Percentiles rank a stretch among this genome's conserved stretches.
phyloP scores from a whole-genome alignment of 495 filamentous ascomycete genomes.

The Xylaria castorea region DNA sequence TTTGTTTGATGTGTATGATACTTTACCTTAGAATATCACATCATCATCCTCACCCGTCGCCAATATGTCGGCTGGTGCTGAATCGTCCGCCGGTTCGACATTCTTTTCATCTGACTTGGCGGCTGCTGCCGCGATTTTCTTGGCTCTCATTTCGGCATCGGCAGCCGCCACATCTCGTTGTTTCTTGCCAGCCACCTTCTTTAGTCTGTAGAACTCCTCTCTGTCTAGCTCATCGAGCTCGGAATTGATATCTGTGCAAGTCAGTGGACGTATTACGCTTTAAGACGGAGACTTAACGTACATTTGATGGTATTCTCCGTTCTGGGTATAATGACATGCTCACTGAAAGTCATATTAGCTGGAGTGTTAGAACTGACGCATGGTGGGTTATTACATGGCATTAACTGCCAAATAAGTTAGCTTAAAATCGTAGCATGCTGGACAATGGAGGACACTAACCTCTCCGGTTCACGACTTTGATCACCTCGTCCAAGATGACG shows the following conservation, averaged over 20 bases:
- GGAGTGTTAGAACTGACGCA: conserved; percentile 2
- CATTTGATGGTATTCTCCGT: conserved; percentile 99
- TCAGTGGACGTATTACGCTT: not conserved
- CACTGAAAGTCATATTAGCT: conserved; percentile 52
- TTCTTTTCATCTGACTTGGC: conserved; percentile 48
- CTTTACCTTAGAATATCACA: conserved; percentile 78
- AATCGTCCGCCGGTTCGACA: conserved; percentile 51
- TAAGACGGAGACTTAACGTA: conserved; percentile 44
- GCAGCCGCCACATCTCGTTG: conserved; percentile 78
- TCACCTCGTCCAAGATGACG: conserved; percentile 97
- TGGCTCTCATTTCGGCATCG: conserved; percentile 73
- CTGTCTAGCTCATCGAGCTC: conserved; percentile 97
- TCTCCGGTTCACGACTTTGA: conserved; percentile 98
- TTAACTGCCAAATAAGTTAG: conserved; percentile 70
- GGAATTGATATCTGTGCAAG: conserved; percentile 84
- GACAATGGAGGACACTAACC: conserved; percentile 53
- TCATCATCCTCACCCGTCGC: conserved; percentile 90
- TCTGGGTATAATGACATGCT: conserved; percentile 97
- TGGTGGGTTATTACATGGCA: conserved; percentile 73
- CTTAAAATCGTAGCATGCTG: conserved; percentile 29
- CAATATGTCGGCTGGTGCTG: conserved; percentile 69
- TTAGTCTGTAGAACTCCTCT: conserved; percentile 97
- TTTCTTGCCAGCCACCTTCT: conserved; percentile 98
- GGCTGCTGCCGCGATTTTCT: conserved; percentile 43
- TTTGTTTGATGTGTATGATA: not conserved